Base-by-base conservation (phyloP, 2,329 filamentous ascomycete genomes). In the Bertia moriformis region DNA sequence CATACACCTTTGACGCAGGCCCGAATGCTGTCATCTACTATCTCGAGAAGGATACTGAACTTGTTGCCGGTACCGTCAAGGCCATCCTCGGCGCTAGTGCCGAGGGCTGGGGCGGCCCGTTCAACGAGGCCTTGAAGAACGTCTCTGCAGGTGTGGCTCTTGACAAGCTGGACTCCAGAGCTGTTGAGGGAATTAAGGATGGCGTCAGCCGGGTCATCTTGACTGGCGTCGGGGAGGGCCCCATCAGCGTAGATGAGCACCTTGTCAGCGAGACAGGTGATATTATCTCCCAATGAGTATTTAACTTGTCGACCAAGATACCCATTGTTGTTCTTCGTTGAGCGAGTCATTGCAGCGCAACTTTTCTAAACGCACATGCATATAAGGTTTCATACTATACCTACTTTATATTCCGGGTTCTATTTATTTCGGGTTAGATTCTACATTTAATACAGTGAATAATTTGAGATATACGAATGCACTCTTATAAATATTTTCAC, bases 11-110 rank as follows among this genome's bases (percentile, higher is more conserved):
- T 52, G 91, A 98, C 55, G 91, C 91, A 0, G 91, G 91, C 39
- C 91, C 91, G 40, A 98, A 98, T 61, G 87, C 87, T 30, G 93
- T 98, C 38, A 77, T 98, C 38, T 98, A 98, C 67, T 96, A 93
- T 55, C 72, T 88, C 30, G 83, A 88, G 54, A 70, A 88, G 65
- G 73, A 93, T 48, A 71, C 78, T 45, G 69, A 71, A 32, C 60
- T 70, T 3, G 79, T 96, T 3, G 74, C 87, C 0, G 88, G 87
- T 5, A 73, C 78, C 32, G 32, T 35, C 15, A 35, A 35, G 32
- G 32, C 15, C 17, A 35, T 35, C 17, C 15, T 35, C 7, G 32
- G 32, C 15, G 15, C 32, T 15, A 35, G 17, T 15, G 17, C 32
- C 12, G 32, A 12, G 7, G 32, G 32, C 12, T 35, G 12, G 12